Evolutionary conservation across 306 rosid species (phyloP).

Genomic region (Datisca glomerata): DNA sequence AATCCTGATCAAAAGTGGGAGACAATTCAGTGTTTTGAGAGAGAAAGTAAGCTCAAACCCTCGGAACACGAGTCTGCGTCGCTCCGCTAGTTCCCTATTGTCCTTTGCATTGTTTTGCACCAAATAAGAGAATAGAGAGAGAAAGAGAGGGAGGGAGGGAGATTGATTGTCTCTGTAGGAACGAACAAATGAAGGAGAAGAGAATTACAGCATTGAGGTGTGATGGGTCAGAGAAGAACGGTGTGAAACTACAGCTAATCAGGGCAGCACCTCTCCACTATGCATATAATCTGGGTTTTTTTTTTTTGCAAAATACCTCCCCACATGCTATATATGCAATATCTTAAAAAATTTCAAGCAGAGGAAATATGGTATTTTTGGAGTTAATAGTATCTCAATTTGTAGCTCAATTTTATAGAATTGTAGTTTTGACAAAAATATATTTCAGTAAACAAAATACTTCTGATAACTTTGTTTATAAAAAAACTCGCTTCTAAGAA

Average conservation of each 20-base stretch:
- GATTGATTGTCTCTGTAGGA: conserved; percentile 10
- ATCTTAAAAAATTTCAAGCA: not conserved
- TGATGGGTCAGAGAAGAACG: conserved; percentile 24
- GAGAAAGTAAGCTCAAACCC: conserved; percentile 42
- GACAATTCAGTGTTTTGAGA: conserved; percentile 22
- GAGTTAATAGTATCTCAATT: too few species aligned
- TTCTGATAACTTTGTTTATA: too few species aligned
- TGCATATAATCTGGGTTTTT: not conserved
- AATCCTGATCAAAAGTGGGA: too few species aligned
- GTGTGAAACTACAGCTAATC: conserved; percentile 37
- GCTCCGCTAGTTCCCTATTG: conserved; percentile 30
- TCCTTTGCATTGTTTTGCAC: conserved; percentile 15
- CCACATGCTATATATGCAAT: not conserved
- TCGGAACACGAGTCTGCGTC: conserved; percentile 36
- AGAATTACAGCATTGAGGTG: conserved; percentile 46
- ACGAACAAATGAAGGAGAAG: conserved; percentile 7
- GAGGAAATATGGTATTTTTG: too few species aligned
- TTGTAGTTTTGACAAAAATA: too few species aligned
- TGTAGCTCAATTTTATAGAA: too few species aligned
- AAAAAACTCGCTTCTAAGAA: too few species aligned
- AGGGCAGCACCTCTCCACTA: not conserved
- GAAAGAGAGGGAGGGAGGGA: conserved; percentile 7
- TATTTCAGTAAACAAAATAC: too few species aligned
- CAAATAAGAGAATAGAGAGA: conserved; percentile 9
- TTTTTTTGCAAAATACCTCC: too few species aligned